These are phyloP conservation scores for Amphirosellinia nigrospora DNA, from an alignment of 495 filamentous ascomycete species.

Conservation along the genomic window DNA sequence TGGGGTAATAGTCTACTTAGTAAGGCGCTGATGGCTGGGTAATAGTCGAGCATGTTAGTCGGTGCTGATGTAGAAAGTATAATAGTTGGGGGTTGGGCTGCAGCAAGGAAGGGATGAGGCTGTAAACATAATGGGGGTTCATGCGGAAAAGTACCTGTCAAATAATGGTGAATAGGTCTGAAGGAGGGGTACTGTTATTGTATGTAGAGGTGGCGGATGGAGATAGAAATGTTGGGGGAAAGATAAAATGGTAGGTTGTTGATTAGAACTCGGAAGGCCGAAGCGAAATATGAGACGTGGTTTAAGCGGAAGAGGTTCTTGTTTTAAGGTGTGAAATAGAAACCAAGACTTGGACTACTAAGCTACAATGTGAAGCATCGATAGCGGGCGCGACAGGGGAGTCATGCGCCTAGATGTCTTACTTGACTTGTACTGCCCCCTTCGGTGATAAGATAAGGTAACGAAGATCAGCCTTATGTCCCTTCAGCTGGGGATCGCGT, in stretches of 20 bases:
- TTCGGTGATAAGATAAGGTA: constrained; percentile 3
- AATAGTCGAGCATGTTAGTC: not conserved
- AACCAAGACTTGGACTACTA: not conserved
- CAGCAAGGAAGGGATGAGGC: not conserved
- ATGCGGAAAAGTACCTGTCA: not conserved
- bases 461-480: not conserved
- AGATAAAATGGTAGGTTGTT: not conserved
- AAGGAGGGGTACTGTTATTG: constrained; percentile 15
- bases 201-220: not conserved
- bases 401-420: constrained; percentile 8
- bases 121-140: not conserved
- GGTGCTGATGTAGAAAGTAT: not conserved
- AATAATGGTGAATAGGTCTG: too few species aligned
- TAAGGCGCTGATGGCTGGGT: not conserved
- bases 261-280: not conserved
- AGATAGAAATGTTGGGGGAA: not conserved
- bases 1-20: not conserved
- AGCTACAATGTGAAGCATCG: constrained; percentile 1
- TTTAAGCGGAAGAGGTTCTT: not conserved
- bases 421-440: not conserved
- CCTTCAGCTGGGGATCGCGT: not conserved
- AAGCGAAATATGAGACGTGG: not conserved
- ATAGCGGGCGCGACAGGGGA: constrained; percentile 15
- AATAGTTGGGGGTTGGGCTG: not conserved
- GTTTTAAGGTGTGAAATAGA: not conserved